Conservation (phyloP, 129 eudicot genomes). For the Gnaphalium uliginosum region DNA sequence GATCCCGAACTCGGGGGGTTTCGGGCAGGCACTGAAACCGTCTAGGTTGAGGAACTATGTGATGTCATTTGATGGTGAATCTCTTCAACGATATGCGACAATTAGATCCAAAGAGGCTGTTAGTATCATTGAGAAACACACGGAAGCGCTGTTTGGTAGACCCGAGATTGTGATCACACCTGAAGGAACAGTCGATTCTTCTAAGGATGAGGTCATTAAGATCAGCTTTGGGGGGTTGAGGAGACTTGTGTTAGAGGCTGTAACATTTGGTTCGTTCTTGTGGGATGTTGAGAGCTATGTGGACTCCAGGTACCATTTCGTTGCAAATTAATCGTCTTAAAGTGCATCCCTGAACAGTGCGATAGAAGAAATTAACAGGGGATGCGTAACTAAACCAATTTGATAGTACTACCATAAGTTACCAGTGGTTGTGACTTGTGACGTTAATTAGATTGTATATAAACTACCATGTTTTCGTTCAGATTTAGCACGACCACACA, state of each 20-base stretch:
- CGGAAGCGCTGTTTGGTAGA: conserved; percentile 90
- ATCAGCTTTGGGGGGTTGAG: conserved; percentile 80
- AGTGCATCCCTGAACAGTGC: conserved; percentile 21
- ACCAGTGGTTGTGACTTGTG: conserved; percentile 19
- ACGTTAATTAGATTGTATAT: conserved; percentile 39
- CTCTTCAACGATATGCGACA: conserved; percentile 79
- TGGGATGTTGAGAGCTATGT: conserved; percentile 98
- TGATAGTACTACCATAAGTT: conserved; percentile 17
- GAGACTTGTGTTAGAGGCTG: conserved; percentile 90
- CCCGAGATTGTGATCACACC: conserved; percentile 81
- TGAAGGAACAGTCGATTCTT: conserved; percentile 75
- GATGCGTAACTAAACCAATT: conserved; percentile 14
- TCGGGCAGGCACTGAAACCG: conserved; percentile 53
- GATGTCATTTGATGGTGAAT: conserved; percentile 84
- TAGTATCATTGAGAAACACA: conserved; percentile 83
- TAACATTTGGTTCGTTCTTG: conserved; percentile 91
- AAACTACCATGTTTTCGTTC: conserved; percentile 18
- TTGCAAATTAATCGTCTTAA: conserved; percentile 40
- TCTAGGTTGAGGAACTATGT: conserved; percentile 76
- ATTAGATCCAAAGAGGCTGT: conserved; percentile 86
- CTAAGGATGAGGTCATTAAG: conserved; percentile 73
- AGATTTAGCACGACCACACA: conserved; percentile 14
- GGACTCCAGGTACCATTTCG: conserved; percentile 76
- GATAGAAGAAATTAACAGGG: conserved; percentile 1
- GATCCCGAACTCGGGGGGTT: conserved; percentile 45